Evolutionary conservation across 805 yeast species (phyloP), one percentile per base, ranked within the genome.

Genomic region (Cyberlindnera maclurae): DNA sequence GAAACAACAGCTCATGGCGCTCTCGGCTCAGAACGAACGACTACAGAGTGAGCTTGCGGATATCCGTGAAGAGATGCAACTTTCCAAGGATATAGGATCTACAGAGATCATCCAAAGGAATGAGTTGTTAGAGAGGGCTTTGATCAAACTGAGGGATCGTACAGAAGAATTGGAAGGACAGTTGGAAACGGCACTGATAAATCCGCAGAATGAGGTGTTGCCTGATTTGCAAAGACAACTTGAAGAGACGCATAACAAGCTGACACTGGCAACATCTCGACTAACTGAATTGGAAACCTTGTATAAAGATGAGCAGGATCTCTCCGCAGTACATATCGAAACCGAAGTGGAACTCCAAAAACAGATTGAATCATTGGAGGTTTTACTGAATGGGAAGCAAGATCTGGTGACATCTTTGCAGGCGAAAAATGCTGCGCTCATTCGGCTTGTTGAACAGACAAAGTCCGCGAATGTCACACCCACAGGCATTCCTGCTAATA

Each of bases 251-350:
- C 46, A 44, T 8, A 52, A 51, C 4, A 57, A 64, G 31, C 55
- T 75, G 3, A 34, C 41, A 0, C 40, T 43, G 3, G 50, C 75
- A n/a, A 55, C 60, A 18, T 41, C 44, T 4, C 64, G 71, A 2
- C 51, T 78, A 0, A 50, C 58, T 1, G 78, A 73, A 29, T 52
- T 74, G 16, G 71, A 68, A 30, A 77, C 73, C 40, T 46, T 78
- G 26, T 71, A 70, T 39, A 67, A 64, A 24, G 51, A 78, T 12
- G 76, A 77, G 39, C 63, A 58, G 31, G 73, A 72, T 34, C 50
- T 76, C 27, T 77, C 73, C 36, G 65, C 61, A 15, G 54, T 59
- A 22, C 75, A 70, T 38, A 17, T 50, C 3, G 64, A 61, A 12
- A 58, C 71, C 1, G 79, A 75, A 42, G 40, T 44, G 4, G 74